Evolutionary conservation across 495 filamentous ascomycete genomes (phyloP).

Genomic region (Aspergillus biplanus): DNA sequence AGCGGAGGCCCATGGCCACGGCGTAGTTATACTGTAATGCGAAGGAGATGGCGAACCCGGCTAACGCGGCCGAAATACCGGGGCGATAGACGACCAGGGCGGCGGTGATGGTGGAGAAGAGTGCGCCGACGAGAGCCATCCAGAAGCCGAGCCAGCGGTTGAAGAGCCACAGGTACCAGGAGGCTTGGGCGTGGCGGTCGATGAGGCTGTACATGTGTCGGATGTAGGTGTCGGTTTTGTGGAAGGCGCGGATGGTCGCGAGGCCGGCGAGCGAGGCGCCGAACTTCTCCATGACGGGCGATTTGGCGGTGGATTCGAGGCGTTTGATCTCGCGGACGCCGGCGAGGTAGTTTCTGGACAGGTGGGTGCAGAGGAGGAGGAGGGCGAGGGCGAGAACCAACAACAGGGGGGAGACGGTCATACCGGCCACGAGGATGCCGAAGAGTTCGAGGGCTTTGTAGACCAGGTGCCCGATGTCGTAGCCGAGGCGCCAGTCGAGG

Average conservation of each 20-base stretch:
- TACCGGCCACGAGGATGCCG: constrained; percentile 33
- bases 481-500: constrained; percentile 63
- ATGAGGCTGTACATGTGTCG: constrained; percentile 64
- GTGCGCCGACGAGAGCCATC: constrained; percentile 68
- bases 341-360: constrained; percentile 62
- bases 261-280: constrained; percentile 67
- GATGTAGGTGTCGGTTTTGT: constrained; percentile 63
- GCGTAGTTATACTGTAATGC: constrained; percentile 57
- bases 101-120: constrained; percentile 69
- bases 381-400: constrained; percentile 29
- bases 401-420: constrained; percentile 34
- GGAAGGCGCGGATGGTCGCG: constrained; percentile 73
- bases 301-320: constrained; percentile 69
- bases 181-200: constrained; percentile 60
- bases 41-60: constrained; percentile 76
- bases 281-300: constrained; percentile 75
- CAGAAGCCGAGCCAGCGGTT: constrained; percentile 76
- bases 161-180: constrained; percentile 70
- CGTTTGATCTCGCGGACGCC: constrained; percentile 74
- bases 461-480: constrained; percentile 59
- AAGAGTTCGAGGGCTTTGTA: constrained; percentile 48
- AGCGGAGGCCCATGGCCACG: constrained; percentile 50
- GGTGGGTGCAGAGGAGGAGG: constrained; percentile 51
- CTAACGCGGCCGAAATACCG: constrained; percentile 71
- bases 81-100: constrained; percentile 64